Evolutionary conservation across 306 rosid genomes (phyloP).

Genomic region (barrel medic (Medicago truncatula)): DNA sequence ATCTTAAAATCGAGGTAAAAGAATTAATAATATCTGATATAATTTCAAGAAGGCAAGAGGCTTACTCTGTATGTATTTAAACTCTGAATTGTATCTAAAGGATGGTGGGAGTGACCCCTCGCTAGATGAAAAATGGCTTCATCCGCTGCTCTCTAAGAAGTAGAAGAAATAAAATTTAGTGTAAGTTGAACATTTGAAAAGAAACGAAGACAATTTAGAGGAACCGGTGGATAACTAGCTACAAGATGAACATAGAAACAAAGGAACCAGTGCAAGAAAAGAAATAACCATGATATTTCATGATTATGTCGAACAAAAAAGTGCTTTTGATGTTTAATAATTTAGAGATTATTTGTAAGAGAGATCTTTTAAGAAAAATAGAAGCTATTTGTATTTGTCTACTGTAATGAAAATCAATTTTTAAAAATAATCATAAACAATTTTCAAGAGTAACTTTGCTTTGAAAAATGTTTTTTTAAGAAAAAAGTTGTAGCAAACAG

Average conservation of each 20-base stretch:
- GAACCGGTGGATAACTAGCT: slow-evolving; percentile 12
- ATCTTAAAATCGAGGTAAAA: slow-evolving; percentile 31
- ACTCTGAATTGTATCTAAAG: slow-evolving; percentile 63
- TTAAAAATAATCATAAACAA: background rate
- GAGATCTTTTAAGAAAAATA: background rate
- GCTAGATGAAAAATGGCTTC: slow-evolving; percentile 73
- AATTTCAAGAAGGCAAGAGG: slow-evolving; percentile 37
- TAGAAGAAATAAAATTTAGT: slow-evolving; percentile 42
- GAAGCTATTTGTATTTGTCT: background rate
- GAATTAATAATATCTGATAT: slow-evolving; percentile 27
- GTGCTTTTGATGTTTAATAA: background rate
- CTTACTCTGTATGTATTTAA: slow-evolving; percentile 73
- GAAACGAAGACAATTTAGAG: slow-evolving; percentile 18
- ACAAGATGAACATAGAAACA: slow-evolving; percentile 3
- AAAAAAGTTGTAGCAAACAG: background rate
- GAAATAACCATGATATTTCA: slow-evolving; percentile 14
- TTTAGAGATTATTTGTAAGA: background rate
- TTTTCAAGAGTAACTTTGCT: background rate
- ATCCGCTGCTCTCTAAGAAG: slow-evolving; percentile 70
- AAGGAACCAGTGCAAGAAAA: slow-evolving; percentile 24
- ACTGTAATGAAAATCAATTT: background rate
- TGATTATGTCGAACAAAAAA: background rate
- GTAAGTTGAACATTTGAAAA: slow-evolving; percentile 26
- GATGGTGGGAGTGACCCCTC: slow-evolving; percentile 82
- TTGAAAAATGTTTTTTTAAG: background rate